These are phyloP conservation scores for Fusarium sp. DNA, from an alignment of 2,329 filamentous ascomycete genomes.

Conservation along the genomic window DNA sequence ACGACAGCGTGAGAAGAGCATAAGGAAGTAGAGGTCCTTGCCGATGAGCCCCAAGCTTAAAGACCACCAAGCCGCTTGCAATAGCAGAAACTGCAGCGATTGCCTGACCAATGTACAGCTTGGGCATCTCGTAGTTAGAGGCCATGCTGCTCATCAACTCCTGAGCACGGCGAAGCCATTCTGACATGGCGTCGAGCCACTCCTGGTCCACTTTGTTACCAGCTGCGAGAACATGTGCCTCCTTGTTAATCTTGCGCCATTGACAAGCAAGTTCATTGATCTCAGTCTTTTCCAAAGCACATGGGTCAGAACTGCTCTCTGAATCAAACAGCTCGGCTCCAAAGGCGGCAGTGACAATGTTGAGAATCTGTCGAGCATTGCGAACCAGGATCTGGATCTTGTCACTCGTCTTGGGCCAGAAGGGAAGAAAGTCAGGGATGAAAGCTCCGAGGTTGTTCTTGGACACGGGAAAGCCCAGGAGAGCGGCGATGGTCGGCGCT, in stretches of 20 bases:
- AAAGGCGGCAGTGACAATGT: conserved; percentile 81
- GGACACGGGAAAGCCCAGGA: conserved; percentile 89
- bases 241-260: conserved; percentile 62
- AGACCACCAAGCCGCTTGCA: conserved; percentile 20
- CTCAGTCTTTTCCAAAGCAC: conserved; percentile 49
- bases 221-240: conserved; percentile 39
- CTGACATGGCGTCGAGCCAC: conserved; percentile 58
- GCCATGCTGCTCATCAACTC: conserved; percentile 87
- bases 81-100: conserved; percentile 50
- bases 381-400: conserved; percentile 76
- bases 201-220: conserved; percentile 47
- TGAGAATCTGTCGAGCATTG: conserved; percentile 85
- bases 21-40: conserved; percentile 55
- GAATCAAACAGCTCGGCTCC: conserved; percentile 58
- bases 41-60: conserved; percentile 17
- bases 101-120: conserved; percentile 63
- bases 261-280: conserved; percentile 74
- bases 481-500: conserved; percentile 85
- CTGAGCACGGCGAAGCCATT: conserved; percentile 80
- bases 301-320: conserved; percentile 49
- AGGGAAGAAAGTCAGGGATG: conserved; percentile 79
- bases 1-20: conserved; percentile 66
- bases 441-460: conserved; percentile 92
- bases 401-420: conserved; percentile 72
- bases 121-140: conserved; percentile 86